Evolutionary conservation across 2,329 filamentous ascomycete species (phyloP).

Genomic region (Pseudogymnoascus sp.): DNA sequence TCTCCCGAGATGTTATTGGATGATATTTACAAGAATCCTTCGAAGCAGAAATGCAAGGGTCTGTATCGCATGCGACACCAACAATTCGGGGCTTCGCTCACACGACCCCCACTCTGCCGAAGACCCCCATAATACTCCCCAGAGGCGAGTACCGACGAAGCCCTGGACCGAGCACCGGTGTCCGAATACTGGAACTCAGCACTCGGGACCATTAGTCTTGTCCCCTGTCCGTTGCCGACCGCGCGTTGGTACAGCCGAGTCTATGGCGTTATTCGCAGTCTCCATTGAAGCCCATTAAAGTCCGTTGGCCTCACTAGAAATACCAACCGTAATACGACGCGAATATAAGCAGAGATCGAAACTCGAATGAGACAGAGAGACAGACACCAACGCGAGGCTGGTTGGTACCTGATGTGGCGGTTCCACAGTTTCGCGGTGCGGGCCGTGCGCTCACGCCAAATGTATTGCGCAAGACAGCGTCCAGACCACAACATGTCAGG

Average conservation of each 20-base stretch:
- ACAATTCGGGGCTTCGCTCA: neutral
- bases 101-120: conserved; percentile 1
- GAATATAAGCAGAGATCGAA: neutral
- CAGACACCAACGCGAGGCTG: neutral
- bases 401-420: neutral
- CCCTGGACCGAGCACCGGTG: neutral
- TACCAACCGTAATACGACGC: neutral
- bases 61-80: neutral
- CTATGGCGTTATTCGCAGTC: neutral
- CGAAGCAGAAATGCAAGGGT: neutral
- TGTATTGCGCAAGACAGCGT: neutral
- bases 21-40: neutral
- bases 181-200: neutral
- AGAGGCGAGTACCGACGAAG: neutral
- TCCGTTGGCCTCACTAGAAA: neutral
- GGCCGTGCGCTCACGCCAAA: neutral
- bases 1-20: neutral
- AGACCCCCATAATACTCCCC: neutral
- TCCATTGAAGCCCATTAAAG: neutral
- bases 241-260: neutral
- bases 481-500: neutral
- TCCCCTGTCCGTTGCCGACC: neutral
- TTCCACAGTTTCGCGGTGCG: neutral
- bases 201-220: neutral
- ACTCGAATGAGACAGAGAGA: neutral